These are phyloP conservation scores for Aspergillus nomiae DNA, from an alignment of 2,329 filamentous ascomycete species.

Conservation along the genomic window DNA sequence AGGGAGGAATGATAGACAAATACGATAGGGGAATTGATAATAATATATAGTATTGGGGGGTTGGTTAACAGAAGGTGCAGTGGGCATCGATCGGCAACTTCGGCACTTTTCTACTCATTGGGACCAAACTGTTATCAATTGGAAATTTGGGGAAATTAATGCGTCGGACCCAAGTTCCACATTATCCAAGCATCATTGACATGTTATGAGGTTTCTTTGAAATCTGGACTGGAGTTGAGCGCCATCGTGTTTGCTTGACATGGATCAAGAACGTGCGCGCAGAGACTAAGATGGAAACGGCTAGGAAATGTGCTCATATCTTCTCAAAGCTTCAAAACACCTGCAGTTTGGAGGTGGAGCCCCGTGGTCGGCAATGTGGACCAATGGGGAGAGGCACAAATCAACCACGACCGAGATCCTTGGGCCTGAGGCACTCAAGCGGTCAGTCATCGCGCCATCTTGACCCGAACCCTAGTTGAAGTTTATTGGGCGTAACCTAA, in stretches of 20 bases:
- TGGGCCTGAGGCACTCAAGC: not conserved
- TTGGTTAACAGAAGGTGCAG: not conserved
- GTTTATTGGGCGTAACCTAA: not conserved
- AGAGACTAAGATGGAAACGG: slow-evolving; percentile 14
- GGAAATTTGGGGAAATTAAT: not conserved
- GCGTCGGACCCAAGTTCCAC: not conserved
- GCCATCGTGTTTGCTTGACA: not conserved
- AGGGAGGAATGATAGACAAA: not conserved
- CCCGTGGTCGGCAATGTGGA: not conserved
- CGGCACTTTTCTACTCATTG: not conserved
- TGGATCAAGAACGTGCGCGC: not conserved
- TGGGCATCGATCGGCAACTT: slow-evolving; percentile 1
- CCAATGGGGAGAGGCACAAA: not conserved
- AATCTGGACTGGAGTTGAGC: not conserved
- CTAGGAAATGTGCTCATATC: slow-evolving; percentile 35
- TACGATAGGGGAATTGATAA: not conserved
- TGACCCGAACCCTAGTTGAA: not conserved
- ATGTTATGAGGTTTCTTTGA: not conserved
- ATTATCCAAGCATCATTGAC: not conserved
- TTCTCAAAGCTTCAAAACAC: slow-evolving; percentile 20
- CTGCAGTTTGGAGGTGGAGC: not conserved
- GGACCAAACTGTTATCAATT: not conserved
- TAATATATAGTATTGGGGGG: not conserved
- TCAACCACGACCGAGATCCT: not conserved
- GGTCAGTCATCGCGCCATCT: not conserved